A percentile compares a stretch with the other conserved stretches of the same genome.
Evolutionary conservation across 2,329 filamentous ascomycete species (phyloP).

Genomic region (Trichophaea hybrida): DNA sequence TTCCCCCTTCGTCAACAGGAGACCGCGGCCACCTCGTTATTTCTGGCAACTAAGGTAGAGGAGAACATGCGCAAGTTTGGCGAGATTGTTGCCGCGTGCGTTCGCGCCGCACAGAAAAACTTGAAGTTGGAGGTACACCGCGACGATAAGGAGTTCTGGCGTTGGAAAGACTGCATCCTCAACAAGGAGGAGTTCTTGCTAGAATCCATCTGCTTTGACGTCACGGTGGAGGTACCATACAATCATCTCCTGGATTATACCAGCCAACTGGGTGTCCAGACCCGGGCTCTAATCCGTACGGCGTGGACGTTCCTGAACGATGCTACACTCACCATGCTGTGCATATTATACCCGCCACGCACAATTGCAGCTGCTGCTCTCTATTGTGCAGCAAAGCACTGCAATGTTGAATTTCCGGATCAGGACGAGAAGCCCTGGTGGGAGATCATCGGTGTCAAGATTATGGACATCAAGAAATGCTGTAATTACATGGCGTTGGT

Average conservation of each 20-base stretch:
- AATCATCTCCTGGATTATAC: constrained; percentile 70
- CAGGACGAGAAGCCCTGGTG: constrained; percentile 71
- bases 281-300: constrained; percentile 64
- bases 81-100: constrained; percentile 78
- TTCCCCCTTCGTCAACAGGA: constrained; percentile 37
- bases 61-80: constrained; percentile 94
- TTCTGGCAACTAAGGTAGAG: constrained; percentile 92
- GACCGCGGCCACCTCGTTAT: constrained; percentile 79
- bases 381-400: constrained; percentile 71
- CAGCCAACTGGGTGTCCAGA: constrained; percentile 56
- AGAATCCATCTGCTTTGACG: constrained; percentile 82
- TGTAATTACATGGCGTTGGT: constrained; percentile 28
- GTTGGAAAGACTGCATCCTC: constrained; percentile 87
- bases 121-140: constrained; percentile 87
- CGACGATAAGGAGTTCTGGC: constrained; percentile 86
- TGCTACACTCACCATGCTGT: constrained; percentile 68
- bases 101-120: constrained; percentile 90
- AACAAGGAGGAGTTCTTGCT: constrained; percentile 86
- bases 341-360: constrained; percentile 61
- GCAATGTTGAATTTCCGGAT: constrained; percentile 61
- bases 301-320: constrained; percentile 94
- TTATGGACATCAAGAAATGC: constrained; percentile 27
- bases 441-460: constrained; percentile 56
- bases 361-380: constrained; percentile 75
- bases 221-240: constrained; percentile 81